Base-by-base conservation (phyloP, 1,284 basidiomycete species). In the Malassezia brasiliensis region DNA sequence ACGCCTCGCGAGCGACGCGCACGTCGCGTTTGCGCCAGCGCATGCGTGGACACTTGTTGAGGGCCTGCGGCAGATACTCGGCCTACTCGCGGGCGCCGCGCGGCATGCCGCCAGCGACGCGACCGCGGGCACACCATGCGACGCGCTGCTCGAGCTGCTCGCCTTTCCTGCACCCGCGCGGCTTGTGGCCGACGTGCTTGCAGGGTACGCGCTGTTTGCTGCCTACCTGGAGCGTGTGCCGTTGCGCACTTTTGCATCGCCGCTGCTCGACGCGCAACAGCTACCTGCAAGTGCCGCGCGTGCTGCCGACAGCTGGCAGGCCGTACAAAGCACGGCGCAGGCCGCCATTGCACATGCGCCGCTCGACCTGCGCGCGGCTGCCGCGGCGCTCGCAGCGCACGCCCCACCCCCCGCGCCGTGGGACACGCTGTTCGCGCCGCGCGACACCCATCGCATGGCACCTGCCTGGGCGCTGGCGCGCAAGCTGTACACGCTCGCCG, bases 61-160 rank as follows among this genome's bases (percentile, higher is more conserved):
- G 10, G 31, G 35, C 9, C 22, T 53, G 37, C 45, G 17, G 31
- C 22, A 15, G 5, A 12, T 32, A 8, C 12, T 36, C 11, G 17
- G 10, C 2, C 34, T 25, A 19, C 52, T 53, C 10, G 45, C 36
- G 8, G 32, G 32, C 28, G 51, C 40, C 1, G 51, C 44, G 36
- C 44, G 44, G n/a, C n/a, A 41, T 15, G 20, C 25, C 7, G 41
- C 36, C 6, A 25, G 25, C 14, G 30, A n/a, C 15, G n/a, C 36
- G 7, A n/a, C n/a, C 15, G n/a, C 36, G 3, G n/a, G 11, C 3
- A 3, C 36, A n/a, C 36, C 14, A 6, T 8, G 10, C 12, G 47
- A 49, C 15, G 32, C 40, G 32, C 19, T 54, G 28, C 42, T 55
- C 9, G 47, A 45, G 37, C 41, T 55, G 15, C 30, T 50, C 3